phyloP scores from a whole-genome alignment of 1,284 basidiomycete genomes.

The Volvariella volvacea region DNA sequence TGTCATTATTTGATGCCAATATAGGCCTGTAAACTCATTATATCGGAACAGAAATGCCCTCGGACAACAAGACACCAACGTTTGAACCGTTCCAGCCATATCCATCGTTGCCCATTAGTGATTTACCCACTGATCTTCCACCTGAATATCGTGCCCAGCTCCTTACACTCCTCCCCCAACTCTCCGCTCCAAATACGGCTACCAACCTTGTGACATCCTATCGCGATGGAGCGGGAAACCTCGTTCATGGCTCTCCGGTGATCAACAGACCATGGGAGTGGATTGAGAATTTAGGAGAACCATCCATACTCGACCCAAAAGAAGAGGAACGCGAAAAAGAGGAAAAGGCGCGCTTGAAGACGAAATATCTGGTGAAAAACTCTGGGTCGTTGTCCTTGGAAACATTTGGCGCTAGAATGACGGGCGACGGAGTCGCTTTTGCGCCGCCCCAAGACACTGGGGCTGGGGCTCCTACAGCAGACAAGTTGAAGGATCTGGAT shows the following conservation, averaged over 20 bases:
- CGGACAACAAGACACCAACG: conserved; percentile 42
- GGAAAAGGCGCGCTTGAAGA: conserved; percentile 27
- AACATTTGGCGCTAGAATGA: conserved; percentile 54
- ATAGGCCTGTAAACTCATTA: conserved; percentile 5
- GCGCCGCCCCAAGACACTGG: conserved; percentile 11
- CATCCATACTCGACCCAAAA: conserved; percentile 28
- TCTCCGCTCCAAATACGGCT: conserved; percentile 44
- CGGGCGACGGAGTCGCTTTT: conserved; percentile 48
- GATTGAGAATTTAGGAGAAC: conserved; percentile 71
- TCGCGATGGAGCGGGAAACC: conserved; percentile 42
- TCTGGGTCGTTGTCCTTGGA: conserved; percentile 69
- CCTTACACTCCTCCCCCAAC: conserved; percentile 45
- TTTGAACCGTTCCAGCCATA: conserved; percentile 62
- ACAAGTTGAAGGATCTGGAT: conserved; percentile 17
- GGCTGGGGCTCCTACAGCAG: too few relatives aligned
- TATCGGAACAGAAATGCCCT: conserved; percentile 46
- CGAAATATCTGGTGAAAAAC: conserved; percentile 46
- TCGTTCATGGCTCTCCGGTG: conserved; percentile 45
- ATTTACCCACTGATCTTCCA: conserved; percentile 52
- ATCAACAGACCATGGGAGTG: conserved; percentile 79
- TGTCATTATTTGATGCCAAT: conserved; percentile 11
- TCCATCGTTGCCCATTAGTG: conserved; percentile 41
- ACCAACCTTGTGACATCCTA: conserved; percentile 51
- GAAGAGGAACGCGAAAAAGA: conserved; percentile 33
- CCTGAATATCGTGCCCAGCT: conserved; percentile 49